phyloP scores from a whole-genome alignment of 306 rosid species.

The Fragaria vesca region DNA sequence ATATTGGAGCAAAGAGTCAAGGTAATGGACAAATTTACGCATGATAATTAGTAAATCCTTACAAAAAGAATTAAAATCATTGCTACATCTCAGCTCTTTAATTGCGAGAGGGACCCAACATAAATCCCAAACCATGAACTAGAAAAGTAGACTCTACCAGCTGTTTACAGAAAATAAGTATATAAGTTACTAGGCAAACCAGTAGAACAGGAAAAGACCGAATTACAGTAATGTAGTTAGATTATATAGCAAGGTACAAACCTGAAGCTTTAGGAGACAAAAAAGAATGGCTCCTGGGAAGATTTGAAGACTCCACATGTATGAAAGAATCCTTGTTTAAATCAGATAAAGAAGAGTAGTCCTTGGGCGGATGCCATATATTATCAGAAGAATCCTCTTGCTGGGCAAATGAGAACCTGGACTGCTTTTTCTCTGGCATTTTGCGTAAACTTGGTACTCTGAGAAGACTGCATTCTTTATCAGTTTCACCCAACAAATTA shows the following conservation, averaged over 20 bases:
- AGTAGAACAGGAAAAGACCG: not conserved
- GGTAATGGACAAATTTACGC: not conserved
- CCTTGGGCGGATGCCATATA: constrained; percentile 2
- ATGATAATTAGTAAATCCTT: not conserved
- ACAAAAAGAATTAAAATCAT: not conserved
- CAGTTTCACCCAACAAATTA: constrained; percentile 57
- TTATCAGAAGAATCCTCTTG: constrained; percentile 55
- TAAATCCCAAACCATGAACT: constrained; percentile 2
- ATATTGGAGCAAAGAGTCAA: not conserved
- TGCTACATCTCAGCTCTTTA: not conserved
- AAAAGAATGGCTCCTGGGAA: not conserved
- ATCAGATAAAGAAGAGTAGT: not conserved
- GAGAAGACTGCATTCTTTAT: constrained; percentile 38
- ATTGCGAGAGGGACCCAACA: not conserved
- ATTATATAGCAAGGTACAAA: not conserved
- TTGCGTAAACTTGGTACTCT: constrained; percentile 60
- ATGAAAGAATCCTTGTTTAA: not conserved
- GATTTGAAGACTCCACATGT: not conserved
- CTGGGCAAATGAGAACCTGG: constrained; percentile 88
- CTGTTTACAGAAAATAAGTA: not conserved
- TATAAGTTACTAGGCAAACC: not conserved
- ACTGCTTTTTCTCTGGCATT: constrained; percentile 63
- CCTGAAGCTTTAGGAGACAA: constrained; percentile 17
- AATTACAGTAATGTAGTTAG: not conserved
- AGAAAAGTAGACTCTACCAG: not conserved